Percentiles rank a stretch among this genome's conserved stretches.
Evolutionary conservation across 2,329 filamentous ascomycete species (phyloP).

Genomic region (Fusarium sp.): DNA sequence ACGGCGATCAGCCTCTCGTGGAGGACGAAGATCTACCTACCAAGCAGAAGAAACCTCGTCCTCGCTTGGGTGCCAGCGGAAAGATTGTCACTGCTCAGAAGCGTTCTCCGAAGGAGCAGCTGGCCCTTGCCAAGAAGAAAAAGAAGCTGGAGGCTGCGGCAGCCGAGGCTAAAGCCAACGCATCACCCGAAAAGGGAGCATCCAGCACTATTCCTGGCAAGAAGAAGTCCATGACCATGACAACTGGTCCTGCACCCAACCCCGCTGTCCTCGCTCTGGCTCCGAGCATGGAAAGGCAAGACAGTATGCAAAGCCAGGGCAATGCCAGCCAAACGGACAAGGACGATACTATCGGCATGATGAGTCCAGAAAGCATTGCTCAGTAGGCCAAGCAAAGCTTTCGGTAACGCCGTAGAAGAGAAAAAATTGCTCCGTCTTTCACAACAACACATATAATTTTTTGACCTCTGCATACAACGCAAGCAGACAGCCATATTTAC

Average conservation of each 20-base stretch:
- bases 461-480: neutral
- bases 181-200: conserved; percentile 48
- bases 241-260: conserved; percentile 52
- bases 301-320: conserved; percentile 66
- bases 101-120: conserved; percentile 81
- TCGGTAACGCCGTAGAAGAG: conserved; percentile 9
- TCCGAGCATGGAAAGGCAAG: conserved; percentile 65
- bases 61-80: conserved; percentile 73
- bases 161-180: conserved; percentile 56
- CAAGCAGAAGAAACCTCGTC: conserved; percentile 83
- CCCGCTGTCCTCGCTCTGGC: conserved; percentile 53
- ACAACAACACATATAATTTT: neutral
- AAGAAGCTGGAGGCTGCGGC: conserved; percentile 76
- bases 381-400: conserved; percentile 47
- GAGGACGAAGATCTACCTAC: conserved; percentile 95
- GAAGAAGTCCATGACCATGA: conserved; percentile 58
- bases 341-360: conserved; percentile 76
- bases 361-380: conserved; percentile 82
- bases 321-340: conserved; percentile 71
- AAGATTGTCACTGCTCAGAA: conserved; percentile 90
- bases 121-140: conserved; percentile 86
- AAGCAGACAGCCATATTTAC: neutral
- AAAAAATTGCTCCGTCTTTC: neutral
- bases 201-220: conserved; percentile 58
- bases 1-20: conserved; percentile 79